Conservation (phyloP, 2,329 filamentous ascomycete species). For the Exophiala viscosa region DNA sequence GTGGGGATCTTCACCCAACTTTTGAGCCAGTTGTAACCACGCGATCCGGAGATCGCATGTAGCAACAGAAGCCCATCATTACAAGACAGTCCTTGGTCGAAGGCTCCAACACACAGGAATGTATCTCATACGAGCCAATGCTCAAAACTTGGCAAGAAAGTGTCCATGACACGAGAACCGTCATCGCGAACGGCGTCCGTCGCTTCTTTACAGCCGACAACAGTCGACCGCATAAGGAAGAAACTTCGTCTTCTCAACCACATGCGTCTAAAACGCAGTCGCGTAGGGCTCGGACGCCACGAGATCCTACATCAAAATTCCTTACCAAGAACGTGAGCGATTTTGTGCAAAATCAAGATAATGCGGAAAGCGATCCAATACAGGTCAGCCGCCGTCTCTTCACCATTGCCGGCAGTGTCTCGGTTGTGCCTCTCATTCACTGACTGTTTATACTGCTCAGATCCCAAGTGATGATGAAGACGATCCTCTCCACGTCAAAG, state of each 20-base stretch:
- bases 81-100: too few relatives aligned
- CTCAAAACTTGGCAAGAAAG: too few relatives aligned
- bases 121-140: too few relatives aligned
- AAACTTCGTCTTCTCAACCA: conserved; percentile 1
- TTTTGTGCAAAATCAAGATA: conserved; percentile 10
- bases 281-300: conserved; percentile 14
- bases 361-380: conserved; percentile 10
- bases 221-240: conserved; percentile 4
- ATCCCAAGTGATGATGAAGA: conserved; percentile 20
- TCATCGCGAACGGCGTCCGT: too few relatives aligned
- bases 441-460: conserved; percentile 1
- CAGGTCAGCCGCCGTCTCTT: conserved; percentile 4
- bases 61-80: too few relatives aligned
- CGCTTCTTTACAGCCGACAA: background rate
- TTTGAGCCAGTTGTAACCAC: too few relatives aligned
- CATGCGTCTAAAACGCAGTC: conserved; percentile 10
- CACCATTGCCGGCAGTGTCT: background rate
- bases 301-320: background rate
- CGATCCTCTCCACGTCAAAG: background rate
- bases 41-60: too few relatives aligned
- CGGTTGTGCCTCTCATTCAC: background rate
- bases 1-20: too few relatives aligned
- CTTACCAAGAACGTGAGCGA: conserved; percentile 7
- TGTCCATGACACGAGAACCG: too few relatives aligned
- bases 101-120: too few relatives aligned